A percentile compares a stretch with the other conserved stretches of the same genome.
Conservation (phyloP, 805 yeast species). For the Jamesozyma gamospora region DNA sequence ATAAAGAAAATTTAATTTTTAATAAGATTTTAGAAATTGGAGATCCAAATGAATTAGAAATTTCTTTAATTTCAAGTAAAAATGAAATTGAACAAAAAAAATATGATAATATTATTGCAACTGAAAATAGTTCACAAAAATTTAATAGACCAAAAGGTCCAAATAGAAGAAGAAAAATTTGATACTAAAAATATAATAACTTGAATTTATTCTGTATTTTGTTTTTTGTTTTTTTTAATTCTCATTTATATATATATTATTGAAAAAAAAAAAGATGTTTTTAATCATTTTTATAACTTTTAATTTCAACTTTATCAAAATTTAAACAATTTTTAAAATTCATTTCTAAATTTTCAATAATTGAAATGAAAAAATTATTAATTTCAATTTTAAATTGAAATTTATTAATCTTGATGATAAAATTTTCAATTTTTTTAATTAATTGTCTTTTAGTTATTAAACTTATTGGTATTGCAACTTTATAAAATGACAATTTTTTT, state of each 20-base stretch:
- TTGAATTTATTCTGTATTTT: too few relatives aligned
- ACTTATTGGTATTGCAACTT: conserved; percentile 44
- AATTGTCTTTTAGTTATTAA: conserved; percentile 43
- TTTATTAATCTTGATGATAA: conserved; percentile 37
- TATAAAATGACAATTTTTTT: conserved; percentile 31
- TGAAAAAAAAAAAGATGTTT: too few relatives aligned
- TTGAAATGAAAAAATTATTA: background rate
- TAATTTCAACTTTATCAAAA: background rate
- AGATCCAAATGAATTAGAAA: conserved; percentile 58
- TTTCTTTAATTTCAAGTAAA: conserved; percentile 25
- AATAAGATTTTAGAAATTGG: conserved; percentile 57
- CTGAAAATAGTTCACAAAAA: conserved; percentile 18
- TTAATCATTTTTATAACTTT: background rate
- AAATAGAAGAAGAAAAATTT: conserved; percentile 35
- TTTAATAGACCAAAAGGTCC: conserved; percentile 66
- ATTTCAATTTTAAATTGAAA: background rate
- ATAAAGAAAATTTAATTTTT: conserved; percentile 29
- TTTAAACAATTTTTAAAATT: background rate
- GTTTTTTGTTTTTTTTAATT: background rate
- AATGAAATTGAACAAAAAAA: conserved; percentile 30
- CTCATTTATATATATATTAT: too few relatives aligned
- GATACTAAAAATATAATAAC: background rate
- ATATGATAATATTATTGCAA: conserved; percentile 11
- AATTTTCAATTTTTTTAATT: conserved; percentile 34
- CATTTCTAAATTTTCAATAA: background rate